Conservation (phyloP, 192 early-diverging fungal genomes). For the Phlyctochytrium planicorne region DNA sequence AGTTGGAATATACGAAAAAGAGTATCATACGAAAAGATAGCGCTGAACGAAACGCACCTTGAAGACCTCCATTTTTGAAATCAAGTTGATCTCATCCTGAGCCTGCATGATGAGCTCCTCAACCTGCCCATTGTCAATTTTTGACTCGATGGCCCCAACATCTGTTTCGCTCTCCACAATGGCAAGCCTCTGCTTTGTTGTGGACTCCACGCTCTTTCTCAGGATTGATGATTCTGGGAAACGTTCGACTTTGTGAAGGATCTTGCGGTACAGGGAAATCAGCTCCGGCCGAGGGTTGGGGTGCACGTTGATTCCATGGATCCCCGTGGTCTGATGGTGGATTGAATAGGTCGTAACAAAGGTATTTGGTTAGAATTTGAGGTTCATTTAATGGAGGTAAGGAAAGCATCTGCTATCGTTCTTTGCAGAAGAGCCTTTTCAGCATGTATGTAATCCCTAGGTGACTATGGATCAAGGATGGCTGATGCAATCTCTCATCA, state of each 20-base stretch:
- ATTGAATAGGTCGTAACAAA: too few relatives aligned
- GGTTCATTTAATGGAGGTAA: too few relatives aligned
- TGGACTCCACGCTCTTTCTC: conserved; percentile 76
- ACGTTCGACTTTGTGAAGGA: conserved; percentile 63
- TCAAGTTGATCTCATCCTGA: conserved; percentile 81
- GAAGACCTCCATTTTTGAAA: conserved; percentile 82
- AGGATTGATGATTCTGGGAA: conserved; percentile 77
- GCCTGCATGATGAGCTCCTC: conserved; percentile 91
- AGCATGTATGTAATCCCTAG: too few relatives aligned
- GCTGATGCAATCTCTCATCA: too few relatives aligned
- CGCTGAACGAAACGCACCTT: conserved; percentile 50
- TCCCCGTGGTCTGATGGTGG: conserved; percentile 70
- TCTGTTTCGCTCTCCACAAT: conserved; percentile 76
- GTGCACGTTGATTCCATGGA: conserved; percentile 85
- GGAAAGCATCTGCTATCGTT: too few relatives aligned
- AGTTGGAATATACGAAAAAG: not conserved
- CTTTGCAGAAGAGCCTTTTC: too few relatives aligned
- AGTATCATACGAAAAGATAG: conserved; percentile 4
- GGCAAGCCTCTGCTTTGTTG: conserved; percentile 72
- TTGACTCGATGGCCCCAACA: conserved; percentile 72
- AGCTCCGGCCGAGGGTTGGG: conserved; percentile 83
- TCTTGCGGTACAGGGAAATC: conserved; percentile 77
- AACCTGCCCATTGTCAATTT: conserved; percentile 79
- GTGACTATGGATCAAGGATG: too few relatives aligned
- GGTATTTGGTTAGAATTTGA: too few relatives aligned